Base-by-base conservation (phyloP, 2,329 filamentous ascomycete species). In the Biscogniauxia mediterranea region DNA sequence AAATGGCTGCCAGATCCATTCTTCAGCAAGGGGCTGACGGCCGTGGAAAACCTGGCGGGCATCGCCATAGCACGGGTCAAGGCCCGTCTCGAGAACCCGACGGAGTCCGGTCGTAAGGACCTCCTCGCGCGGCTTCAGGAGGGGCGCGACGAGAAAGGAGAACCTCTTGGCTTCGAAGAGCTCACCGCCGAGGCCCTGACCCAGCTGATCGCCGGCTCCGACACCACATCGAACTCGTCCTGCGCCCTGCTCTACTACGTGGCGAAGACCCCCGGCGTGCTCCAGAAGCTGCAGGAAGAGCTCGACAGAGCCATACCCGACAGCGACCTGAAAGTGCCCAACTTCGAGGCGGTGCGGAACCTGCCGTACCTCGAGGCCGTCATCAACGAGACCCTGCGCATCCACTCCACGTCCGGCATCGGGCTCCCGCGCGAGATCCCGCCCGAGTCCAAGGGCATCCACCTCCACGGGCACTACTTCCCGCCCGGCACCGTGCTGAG, bases 101-200 rank as follows among this genome's bases (percentile, higher is more conserved):
- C 83, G 1, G 78, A 85, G 5, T 82, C 85, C 21, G 83, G 86
- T 42, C 89, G 93, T 63, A 88, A 89, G 55, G 93, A 97, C 70
- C 83, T 97, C 1, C 87, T 97, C 4, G 88, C 90, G 1, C 85
- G 91, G 1, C 80, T 97, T 9, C 94, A 96, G 86, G 90, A 96
- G 76, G 92, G 91, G 54, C 88, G 90, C 60, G 89, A 97, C 73
- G 89, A 91, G 63, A 89, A 85, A 23, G 93, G 92, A 59, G 80
- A 91, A 61, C 88, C 86, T 11, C 83, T 97, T 0, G 88, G 90
- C 4, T 84, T 90, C 25, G 84, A 90, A 68, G 93, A 97, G 73
- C 81, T 97, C 57, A 96, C 92, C 0, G 92, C 92, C 42, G 93
- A 97, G 78, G 93, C 93, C 0, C 80, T 96, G 25, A 97, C 93